Evolutionary conservation across 257 asterid species (phyloP), one percentile per base, ranked within the genome.

Genomic region (Solanum acaule): DNA sequence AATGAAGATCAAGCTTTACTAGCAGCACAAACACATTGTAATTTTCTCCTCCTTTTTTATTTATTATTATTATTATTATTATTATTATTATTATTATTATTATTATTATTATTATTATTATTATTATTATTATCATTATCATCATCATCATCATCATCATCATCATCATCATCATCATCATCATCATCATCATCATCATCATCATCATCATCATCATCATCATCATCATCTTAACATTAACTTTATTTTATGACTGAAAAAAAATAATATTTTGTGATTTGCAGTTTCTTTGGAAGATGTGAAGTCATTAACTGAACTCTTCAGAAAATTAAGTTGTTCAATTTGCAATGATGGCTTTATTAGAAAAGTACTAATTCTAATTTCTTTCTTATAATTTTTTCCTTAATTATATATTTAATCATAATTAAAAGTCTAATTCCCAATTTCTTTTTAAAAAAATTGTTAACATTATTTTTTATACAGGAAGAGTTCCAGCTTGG

Each of bases 401-500:
- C 49, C 61, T 79, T 81, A 35, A n/a, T 61, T 61, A 22, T 87
- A 46, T 63, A 37, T 20, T 67, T 23, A 22, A 6, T 40, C 20
- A 3, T 22, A 49, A 83, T 27, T 25, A 14, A 63, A 81, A 11
- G 6, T 46, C 37, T 49, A 44, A 44, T 49, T 82, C 38, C 6
- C 46, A n/a, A 9, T 10, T 79, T 88, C 35, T 2, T 11, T 25
- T 46, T 34, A 0, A 68, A 68, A n/a, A 65, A 67, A 11, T 27
- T 1, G 31, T 68, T 13, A 46, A 14, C 20, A 13, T 13, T 68
- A 68, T 29, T 68, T 76, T 76, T 38, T 34, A 23, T 86, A 46
- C 86, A 92, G 94, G 94, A 93, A 85, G 94, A 93, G 83, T 93
- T 94, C 89, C 93, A 88, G 85, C 94, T 92, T 46, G 96, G 94